Conservation (phyloP, 805 yeast species). For the Teunomyces barrocoloradensis region DNA sequence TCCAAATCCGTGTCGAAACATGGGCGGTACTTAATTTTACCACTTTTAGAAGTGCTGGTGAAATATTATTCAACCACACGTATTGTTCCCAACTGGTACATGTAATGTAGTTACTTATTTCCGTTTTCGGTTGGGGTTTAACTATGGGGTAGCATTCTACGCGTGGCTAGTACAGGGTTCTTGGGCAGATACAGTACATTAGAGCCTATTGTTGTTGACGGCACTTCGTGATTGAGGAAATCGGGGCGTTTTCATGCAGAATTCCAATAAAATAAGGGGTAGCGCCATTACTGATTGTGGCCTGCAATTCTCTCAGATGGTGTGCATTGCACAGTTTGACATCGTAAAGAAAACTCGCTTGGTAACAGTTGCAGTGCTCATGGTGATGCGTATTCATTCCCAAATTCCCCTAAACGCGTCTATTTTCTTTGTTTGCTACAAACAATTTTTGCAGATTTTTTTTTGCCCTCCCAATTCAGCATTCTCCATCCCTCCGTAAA, state of each 20-base stretch:
- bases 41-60: neutral
- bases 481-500: neutral
- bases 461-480: neutral
- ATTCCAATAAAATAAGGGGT: neutral
- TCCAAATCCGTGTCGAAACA: neutral
- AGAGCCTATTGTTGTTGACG: neutral
- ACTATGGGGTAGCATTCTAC: neutral
- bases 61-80: neutral
- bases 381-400: neutral
- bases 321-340: too few species aligned
- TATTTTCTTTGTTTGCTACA: neutral
- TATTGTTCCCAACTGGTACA: neutral
- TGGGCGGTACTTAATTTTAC: neutral
- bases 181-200: neutral
- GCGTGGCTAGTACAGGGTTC: neutral
- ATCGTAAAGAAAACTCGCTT: too few species aligned
- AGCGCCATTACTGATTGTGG: neutral
- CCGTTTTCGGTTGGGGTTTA: neutral
- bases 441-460: neutral
- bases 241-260: neutral
- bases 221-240: neutral
- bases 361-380: too few species aligned
- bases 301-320: too few species aligned
- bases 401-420: neutral
- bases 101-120: neutral